Evolutionary conservation across 2,329 filamentous ascomycete species (phyloP).

Genomic region (Diaporthe destruens): DNA sequence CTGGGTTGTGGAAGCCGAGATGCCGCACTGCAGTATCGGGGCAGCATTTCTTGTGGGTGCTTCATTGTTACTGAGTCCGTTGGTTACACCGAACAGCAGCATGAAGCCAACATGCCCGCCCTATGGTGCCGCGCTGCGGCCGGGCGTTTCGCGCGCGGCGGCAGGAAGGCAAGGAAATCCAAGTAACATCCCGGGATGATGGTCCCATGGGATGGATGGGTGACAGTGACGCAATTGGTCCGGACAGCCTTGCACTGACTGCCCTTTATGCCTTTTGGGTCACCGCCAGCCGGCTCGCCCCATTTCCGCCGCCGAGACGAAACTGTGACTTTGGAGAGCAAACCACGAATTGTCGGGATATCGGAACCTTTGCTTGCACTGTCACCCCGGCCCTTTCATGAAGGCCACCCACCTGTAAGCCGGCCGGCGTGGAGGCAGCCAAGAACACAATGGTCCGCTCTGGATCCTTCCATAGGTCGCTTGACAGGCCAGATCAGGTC

Average conservation of each 20-base stretch:
- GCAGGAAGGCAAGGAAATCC: constrained; percentile 1
- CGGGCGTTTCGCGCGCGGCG: constrained; percentile 6
- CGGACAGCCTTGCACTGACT: constrained; percentile 13
- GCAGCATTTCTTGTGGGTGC: not conserved
- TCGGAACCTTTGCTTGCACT: constrained; percentile 1
- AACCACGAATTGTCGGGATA: constrained; percentile 18
- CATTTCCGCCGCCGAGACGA: constrained; percentile 30
- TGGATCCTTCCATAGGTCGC: constrained; percentile 23
- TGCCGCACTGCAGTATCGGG: constrained; percentile 24
- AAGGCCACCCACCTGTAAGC: constrained; percentile 35
- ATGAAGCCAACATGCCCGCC: not conserved
- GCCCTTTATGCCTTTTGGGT: not conserved
- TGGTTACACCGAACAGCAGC: not conserved
- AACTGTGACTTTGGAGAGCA: constrained; percentile 12
- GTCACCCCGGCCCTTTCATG: not conserved
- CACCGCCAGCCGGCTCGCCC: constrained; percentile 29
- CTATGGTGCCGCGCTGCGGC: not conserved
- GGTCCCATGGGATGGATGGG: constrained; percentile 6
- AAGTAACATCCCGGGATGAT: constrained; percentile 18
- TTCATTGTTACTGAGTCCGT: not conserved
- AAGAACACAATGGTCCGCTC: constrained; percentile 16
- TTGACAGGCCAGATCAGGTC: constrained; percentile 19
- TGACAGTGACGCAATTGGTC: constrained; percentile 26
- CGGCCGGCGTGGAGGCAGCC: constrained; percentile 32
- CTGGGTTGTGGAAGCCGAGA: constrained; percentile 29